Conservation (phyloP, 2,329 filamentous ascomycete genomes). For the Emericellopsis atlantica region DNA sequence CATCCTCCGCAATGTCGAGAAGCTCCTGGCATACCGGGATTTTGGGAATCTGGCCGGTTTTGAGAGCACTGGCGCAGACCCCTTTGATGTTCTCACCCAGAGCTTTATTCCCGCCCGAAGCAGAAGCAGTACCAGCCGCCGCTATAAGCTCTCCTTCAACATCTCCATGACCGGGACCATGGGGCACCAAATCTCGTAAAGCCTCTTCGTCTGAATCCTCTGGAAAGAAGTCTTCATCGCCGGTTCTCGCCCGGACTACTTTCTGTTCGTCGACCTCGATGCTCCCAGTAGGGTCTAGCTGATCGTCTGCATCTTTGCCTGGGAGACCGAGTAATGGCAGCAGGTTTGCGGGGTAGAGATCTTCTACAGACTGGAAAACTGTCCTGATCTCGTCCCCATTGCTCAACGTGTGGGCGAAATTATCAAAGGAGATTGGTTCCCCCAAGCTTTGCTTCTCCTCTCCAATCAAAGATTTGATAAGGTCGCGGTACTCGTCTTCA, state of each 20-base stretch:
- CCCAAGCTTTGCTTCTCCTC: conserved; percentile 39
- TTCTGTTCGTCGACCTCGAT: conserved; percentile 54
- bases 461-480: conserved; percentile 47
- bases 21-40: conserved; percentile 25
- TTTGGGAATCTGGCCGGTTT: conserved; percentile 18
- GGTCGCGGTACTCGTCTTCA: conserved; percentile 66
- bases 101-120: background rate
- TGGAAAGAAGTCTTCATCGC: conserved; percentile 32
- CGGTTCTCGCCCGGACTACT: conserved; percentile 32
- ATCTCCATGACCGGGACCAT: too few species aligned
- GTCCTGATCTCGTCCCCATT: conserved; percentile 57
- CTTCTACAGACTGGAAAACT: conserved; percentile 70
- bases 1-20: conserved; percentile 24
- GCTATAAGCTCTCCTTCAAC: too few species aligned
- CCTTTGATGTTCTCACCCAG: conserved; percentile 13
- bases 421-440: conserved; percentile 43
- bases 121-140: too few species aligned
- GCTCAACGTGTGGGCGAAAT: conserved; percentile 44
- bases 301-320: conserved; percentile 7
- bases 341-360: conserved; percentile 58
- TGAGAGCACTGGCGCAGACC: conserved; percentile 28
- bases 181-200: conserved; percentile 11
- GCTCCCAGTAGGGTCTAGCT: conserved; percentile 23
- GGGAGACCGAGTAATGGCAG: conserved; percentile 25
- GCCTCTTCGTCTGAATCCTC: conserved; percentile 43